A percentile compares a stretch with the other conserved stretches of the same genome.
Evolutionary conservation across 2,329 filamentous ascomycete genomes (phyloP).

Genomic region (Arthrobotrys sinensis): DNA sequence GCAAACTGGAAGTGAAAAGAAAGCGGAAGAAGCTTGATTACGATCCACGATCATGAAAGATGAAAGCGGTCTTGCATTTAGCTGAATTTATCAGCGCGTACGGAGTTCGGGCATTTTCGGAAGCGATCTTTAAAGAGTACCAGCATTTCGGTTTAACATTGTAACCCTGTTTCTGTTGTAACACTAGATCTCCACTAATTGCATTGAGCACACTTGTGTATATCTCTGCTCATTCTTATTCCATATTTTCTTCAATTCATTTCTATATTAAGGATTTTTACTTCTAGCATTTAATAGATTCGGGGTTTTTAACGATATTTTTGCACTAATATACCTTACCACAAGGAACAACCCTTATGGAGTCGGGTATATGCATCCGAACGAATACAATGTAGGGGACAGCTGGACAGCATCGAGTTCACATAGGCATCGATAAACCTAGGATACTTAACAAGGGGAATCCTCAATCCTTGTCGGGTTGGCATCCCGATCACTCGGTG

Average conservation of each 20-base stretch:
- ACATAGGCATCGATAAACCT: not conserved
- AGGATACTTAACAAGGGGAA: constrained; percentile 3
- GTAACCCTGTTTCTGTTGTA: not conserved
- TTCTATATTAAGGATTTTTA: too few relatives aligned
- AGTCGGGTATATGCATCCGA: too few relatives aligned
- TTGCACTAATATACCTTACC: too few relatives aligned
- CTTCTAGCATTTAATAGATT: too few relatives aligned
- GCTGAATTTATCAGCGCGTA: not conserved
- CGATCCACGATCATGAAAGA: not conserved
- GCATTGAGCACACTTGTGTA: not conserved
- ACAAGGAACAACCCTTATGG: too few relatives aligned
- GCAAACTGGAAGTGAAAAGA: constrained; percentile 12
- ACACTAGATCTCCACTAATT: constrained; percentile 1
- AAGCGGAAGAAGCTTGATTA: constrained; percentile 21
- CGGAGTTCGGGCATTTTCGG: not conserved
- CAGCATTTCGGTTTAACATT: constrained; percentile 4
- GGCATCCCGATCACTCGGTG: not conserved
- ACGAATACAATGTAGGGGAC: not conserved
- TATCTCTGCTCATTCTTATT: constrained; percentile 3
- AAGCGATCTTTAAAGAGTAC: constrained; percentile 1
- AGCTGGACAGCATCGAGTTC: not conserved
- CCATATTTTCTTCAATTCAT: too few relatives aligned
- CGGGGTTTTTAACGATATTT: too few relatives aligned
- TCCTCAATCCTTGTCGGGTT: not conserved
- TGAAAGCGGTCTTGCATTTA: not conserved